Percentiles rank a stretch among this genome's conserved stretches.
Conservation (phyloP, 179 eudicot genomes). For the Nepenthes alata region DNA sequence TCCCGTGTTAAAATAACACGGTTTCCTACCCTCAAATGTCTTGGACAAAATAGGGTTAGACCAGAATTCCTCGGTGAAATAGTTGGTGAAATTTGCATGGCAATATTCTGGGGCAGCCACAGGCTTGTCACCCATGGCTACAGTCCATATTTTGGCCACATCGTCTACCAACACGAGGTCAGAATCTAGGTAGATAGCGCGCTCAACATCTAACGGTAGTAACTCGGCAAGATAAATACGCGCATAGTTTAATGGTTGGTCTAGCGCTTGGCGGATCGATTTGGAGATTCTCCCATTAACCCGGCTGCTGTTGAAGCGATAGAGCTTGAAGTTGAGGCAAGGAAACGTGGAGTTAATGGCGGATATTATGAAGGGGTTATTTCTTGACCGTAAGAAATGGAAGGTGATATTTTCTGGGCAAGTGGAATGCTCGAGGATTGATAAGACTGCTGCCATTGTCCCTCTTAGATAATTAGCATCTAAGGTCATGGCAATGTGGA, state of each 20-base stretch:
- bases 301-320: slow-evolving; percentile 35
- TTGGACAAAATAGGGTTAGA: slow-evolving; percentile 21
- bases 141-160: slow-evolving; percentile 24
- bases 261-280: slow-evolving; percentile 40
- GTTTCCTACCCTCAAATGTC: slow-evolving; percentile 11
- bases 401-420: slow-evolving; percentile 37
- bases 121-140: slow-evolving; percentile 9
- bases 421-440: slow-evolving; percentile 35
- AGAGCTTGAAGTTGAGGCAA: slow-evolving; percentile 26
- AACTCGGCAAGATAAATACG: slow-evolving; percentile 30
- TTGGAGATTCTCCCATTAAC: slow-evolving; percentile 38
- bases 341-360: slow-evolving; percentile 31
- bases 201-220: slow-evolving; percentile 18
- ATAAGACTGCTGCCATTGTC: slow-evolving; percentile 31
- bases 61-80: slow-evolving; percentile 51
- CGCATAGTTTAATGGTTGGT: slow-evolving; percentile 40
- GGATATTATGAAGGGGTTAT: slow-evolving; percentile 11
- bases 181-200: slow-evolving; percentile 25
- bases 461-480: slow-evolving; percentile 44
- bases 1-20: slow-evolving; percentile 45
- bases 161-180: slow-evolving; percentile 28
- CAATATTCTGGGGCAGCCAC: slow-evolving; percentile 33
- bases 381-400: slow-evolving; percentile 25
- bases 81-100: slow-evolving; percentile 36
- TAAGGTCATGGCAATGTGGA: slow-evolving; percentile 46